Conservation (phyloP, 2,329 filamentous ascomycete species). For the Grosmannia penicillata region DNA sequence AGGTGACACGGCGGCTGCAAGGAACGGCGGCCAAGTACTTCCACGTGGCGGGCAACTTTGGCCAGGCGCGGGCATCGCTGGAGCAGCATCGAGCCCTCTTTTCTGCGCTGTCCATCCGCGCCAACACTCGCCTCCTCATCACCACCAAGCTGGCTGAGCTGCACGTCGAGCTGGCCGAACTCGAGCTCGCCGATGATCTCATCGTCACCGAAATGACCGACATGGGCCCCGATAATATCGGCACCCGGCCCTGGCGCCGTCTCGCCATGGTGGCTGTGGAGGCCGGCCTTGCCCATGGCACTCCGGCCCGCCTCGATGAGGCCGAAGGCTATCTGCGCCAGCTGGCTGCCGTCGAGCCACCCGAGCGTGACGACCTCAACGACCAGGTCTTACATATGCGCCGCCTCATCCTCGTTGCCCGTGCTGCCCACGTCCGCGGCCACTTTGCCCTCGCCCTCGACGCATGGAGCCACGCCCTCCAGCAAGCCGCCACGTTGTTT, state of each 20-base stretch:
- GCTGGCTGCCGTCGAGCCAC: conserved; percentile 10
- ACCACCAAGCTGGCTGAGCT: conserved; percentile 16
- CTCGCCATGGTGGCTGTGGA: conserved; percentile 15
- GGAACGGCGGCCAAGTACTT: conserved; percentile 18
- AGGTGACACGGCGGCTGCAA: conserved; percentile 19
- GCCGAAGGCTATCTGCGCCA: conserved; percentile 9
- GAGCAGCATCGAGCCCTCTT: conserved; percentile 17
- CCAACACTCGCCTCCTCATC: conserved; percentile 14
- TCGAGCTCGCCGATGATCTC: conserved; percentile 10
- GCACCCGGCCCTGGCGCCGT: conserved; percentile 12
- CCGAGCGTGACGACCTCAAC: conserved; percentile 15
- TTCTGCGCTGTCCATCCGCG: conserved; percentile 12
- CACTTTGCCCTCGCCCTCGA: conserved; percentile 9
- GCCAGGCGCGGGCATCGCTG: conserved; percentile 14
- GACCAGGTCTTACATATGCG: conserved; percentile 19
- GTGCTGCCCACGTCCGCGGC: conserved; percentile 10
- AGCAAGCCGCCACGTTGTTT: conserved; percentile 11
- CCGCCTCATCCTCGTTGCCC: conserved; percentile 13
- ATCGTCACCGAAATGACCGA: conserved; percentile 12
- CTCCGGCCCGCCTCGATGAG: conserved; percentile 6
- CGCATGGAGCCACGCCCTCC: conserved; percentile 11
- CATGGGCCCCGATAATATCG: conserved; percentile 4
- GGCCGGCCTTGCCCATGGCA: conserved; percentile 9
- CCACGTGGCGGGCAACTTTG: conserved; percentile 19
- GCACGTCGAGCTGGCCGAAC: conserved; percentile 16